A percentile compares a stretch with the other conserved stretches of the same genome.
Conservation (phyloP, 495 filamentous ascomycete species). For the Lentithecium fluviatile region DNA sequence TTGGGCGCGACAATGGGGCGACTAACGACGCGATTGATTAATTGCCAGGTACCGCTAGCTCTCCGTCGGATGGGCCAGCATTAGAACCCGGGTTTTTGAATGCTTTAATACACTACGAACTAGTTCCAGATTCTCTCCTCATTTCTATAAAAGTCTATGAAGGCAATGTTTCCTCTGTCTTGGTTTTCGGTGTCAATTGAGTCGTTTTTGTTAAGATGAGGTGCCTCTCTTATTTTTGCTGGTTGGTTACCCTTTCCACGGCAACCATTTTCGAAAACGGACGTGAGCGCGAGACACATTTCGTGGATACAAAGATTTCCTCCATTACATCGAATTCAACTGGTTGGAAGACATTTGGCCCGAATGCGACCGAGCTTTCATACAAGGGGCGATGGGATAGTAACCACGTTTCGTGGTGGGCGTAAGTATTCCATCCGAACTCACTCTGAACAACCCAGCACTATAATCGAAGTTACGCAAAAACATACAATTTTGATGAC, state of each 20-base stretch:
- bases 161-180: too few relatives aligned
- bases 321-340: constrained; percentile 20
- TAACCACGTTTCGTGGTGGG: constrained; percentile 65
- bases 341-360: constrained; percentile 53
- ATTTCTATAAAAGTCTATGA: too few relatives aligned
- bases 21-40: too few relatives aligned
- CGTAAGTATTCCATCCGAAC: constrained; percentile 17
- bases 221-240: neutral
- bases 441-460: neutral
- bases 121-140: too few relatives aligned
- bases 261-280: constrained; percentile 64
- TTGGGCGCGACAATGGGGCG: too few relatives aligned
- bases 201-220: constrained; percentile 16
- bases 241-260: constrained; percentile 12
- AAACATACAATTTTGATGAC: too few relatives aligned
- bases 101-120: too few relatives aligned
- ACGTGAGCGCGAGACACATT: constrained; percentile 47
- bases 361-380: constrained; percentile 59
- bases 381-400: constrained; percentile 72
- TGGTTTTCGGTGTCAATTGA: too few relatives aligned
- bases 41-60: too few relatives aligned
- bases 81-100: too few relatives aligned
- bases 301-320: constrained; percentile 51
- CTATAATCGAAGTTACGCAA: too few relatives aligned
- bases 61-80: too few relatives aligned